These are phyloP conservation scores for Aspergillus sp. DNA, from an alignment of 2,329 filamentous ascomycete genomes.

Conservation along the genomic window DNA sequence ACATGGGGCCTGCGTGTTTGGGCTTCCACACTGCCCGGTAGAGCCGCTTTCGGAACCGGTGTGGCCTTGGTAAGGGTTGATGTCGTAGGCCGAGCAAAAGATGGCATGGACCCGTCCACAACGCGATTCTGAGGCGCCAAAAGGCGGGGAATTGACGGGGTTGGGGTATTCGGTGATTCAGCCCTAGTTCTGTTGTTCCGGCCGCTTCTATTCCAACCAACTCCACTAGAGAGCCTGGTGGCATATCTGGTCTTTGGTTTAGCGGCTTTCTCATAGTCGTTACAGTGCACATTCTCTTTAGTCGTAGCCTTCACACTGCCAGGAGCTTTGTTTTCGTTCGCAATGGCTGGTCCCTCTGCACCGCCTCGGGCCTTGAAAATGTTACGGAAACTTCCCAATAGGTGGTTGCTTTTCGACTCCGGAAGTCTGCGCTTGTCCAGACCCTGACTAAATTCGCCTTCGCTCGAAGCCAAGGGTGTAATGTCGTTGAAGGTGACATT, in stretches of 20 bases:
- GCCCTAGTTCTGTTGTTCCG: slow-evolving; percentile 9
- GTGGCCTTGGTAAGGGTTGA: slow-evolving; percentile 18
- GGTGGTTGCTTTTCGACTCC: slow-evolving; percentile 16
- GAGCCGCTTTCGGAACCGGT: background rate
- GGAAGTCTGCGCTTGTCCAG: background rate
- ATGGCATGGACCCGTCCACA: slow-evolving; percentile 11
- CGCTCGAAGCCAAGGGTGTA: background rate
- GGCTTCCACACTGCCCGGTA: background rate
- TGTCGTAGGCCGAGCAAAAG: slow-evolving; percentile 19
- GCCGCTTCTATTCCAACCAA: slow-evolving; percentile 13
- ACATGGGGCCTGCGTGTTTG: slow-evolving; percentile 11
- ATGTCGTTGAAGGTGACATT: slow-evolving; percentile 14
- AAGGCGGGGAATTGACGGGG: slow-evolving; percentile 6
- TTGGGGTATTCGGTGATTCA: background rate
- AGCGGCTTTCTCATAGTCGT: slow-evolving; percentile 3
- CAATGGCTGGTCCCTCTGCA: background rate
- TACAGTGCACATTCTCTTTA: background rate
- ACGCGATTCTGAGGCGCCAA: background rate
- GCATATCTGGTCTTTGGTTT: slow-evolving; percentile 7
- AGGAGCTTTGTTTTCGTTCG: background rate
- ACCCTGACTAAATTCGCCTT: background rate
- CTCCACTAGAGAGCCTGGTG: slow-evolving; percentile 11
- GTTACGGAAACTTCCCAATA: slow-evolving; percentile 20
- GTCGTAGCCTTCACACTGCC: background rate
- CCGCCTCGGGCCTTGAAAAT: slow-evolving; percentile 18